These are phyloP conservation scores for Tephrocybe sp. DNA, from an alignment of 768 basidiomycete species.

Conservation along the genomic window DNA sequence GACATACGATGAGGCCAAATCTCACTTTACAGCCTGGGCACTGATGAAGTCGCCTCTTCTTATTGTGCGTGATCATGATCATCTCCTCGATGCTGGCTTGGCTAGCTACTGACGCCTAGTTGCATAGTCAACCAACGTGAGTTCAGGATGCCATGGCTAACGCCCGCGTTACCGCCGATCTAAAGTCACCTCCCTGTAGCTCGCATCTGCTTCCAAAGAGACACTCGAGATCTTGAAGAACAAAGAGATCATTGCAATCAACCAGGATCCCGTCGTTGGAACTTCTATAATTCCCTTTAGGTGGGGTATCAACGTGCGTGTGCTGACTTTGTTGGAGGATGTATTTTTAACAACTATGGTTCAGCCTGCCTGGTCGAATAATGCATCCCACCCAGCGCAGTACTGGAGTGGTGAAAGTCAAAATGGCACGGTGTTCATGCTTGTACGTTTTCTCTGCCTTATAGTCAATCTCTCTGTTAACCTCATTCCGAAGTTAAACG, in stretches of 20 bases:
- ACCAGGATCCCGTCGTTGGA: slow-evolving; percentile 68
- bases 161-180: too few species aligned
- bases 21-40: slow-evolving; percentile 76
- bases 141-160: background rate
- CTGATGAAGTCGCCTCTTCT: slow-evolving; percentile 66
- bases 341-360: too few species aligned
- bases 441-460: slow-evolving; percentile 35
- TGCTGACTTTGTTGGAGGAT: too few species aligned
- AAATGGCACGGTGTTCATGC: slow-evolving; percentile 66
- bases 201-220: slow-evolving; percentile 49
- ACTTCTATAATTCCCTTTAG: slow-evolving; percentile 64
- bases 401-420: slow-evolving; percentile 66
- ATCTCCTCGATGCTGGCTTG: background rate
- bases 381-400: slow-evolving; percentile 54
- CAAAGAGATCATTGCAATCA: slow-evolving; percentile 64
- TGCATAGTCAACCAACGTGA: slow-evolving; percentile 17
- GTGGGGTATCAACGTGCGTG: slow-evolving; percentile 65
- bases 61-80: slow-evolving; percentile 23
- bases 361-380: slow-evolving; percentile 39
- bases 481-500: slow-evolving; percentile 48
- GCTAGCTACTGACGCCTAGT: background rate
- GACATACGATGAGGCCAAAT: slow-evolving; percentile 62
- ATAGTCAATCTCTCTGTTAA: background rate
- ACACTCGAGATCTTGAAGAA: slow-evolving; percentile 61
- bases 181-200: slow-evolving; percentile 8